Conservation (phyloP, 768 basidiomycete genomes). For the Leucosporidium yakuticum region DNA sequence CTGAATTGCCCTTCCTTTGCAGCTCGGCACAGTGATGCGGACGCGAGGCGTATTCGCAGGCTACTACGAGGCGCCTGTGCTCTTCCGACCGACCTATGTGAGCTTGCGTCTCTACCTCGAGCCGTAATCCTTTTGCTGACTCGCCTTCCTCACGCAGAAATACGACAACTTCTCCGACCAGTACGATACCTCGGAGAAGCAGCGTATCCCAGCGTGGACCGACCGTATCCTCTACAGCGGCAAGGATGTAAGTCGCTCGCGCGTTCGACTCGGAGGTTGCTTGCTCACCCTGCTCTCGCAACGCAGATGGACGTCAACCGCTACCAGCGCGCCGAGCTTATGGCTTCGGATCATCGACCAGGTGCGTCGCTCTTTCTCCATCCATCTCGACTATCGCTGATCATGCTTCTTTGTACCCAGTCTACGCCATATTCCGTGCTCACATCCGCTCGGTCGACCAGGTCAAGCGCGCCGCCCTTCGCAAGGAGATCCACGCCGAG, state of each 20-base stretch:
- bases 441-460: conserved; percentile 73
- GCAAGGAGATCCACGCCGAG: conserved; percentile 23
- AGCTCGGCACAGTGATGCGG: conserved; percentile 72
- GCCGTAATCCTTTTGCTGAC: conserved; percentile 23
- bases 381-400: neutral
- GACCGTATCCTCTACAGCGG: conserved; percentile 92
- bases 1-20: conserved; percentile 6
- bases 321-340: conserved; percentile 78
- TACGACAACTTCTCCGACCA: conserved; percentile 55
- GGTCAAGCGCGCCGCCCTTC: conserved; percentile 48
- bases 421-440: conserved; percentile 75
- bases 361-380: conserved; percentile 47
- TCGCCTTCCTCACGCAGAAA: neutral
- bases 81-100: conserved; percentile 97
- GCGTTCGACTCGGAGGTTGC: neutral
- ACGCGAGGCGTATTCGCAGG: conserved; percentile 67
- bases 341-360: conserved; percentile 92
- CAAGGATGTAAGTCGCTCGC: conserved; percentile 40
- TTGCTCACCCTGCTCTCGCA: neutral
- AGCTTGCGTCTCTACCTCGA: conserved; percentile 50
- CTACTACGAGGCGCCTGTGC: conserved; percentile 79
- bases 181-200: conserved; percentile 94
- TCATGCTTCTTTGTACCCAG: conserved; percentile 46
- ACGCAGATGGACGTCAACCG: conserved; percentile 59
- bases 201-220: conserved; percentile 95